These are phyloP conservation scores for Ophiocordyceps sinensis DNA, from an alignment of 2,329 filamentous ascomycete species.

Conservation along the genomic window DNA sequence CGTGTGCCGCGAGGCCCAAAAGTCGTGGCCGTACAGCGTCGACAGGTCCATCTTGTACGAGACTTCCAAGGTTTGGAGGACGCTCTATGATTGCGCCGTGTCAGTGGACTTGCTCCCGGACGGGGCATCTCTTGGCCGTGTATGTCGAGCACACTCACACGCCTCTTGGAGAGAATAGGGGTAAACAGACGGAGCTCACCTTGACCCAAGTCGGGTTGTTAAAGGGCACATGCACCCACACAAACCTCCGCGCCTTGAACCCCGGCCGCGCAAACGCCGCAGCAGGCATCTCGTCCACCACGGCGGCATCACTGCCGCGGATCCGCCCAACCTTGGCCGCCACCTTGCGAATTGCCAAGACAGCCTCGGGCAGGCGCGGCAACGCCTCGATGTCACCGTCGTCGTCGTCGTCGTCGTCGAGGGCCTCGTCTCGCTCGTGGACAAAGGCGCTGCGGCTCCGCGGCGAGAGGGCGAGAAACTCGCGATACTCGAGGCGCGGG, in stretches of 20 bases:
- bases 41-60: slow-evolving; percentile 21
- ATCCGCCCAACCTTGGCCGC: slow-evolving; percentile 10
- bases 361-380: slow-evolving; percentile 17
- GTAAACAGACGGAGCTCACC: slow-evolving; percentile 14
- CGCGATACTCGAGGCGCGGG: slow-evolving; percentile 16
- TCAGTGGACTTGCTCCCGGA: neutral
- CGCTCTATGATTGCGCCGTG: slow-evolving; percentile 14
- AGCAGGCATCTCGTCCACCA: slow-evolving; percentile 14
- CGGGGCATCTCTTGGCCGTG: neutral
- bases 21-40: slow-evolving; percentile 28
- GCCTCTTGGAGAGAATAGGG: no score
- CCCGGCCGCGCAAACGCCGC: slow-evolving; percentile 19
- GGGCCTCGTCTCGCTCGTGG: neutral
- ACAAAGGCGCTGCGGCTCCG: slow-evolving; percentile 16
- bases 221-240: slow-evolving; percentile 43
- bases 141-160: no score
- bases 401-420: slow-evolving; percentile 9
- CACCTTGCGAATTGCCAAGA: slow-evolving; percentile 15
- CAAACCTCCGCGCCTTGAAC: slow-evolving; percentile 29
- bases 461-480: slow-evolving; percentile 21
- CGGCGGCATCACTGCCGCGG: slow-evolving; percentile 4
- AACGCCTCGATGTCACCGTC: slow-evolving; percentile 13
- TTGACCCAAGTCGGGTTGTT: slow-evolving; percentile 46
- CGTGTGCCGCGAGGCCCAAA: slow-evolving; percentile 33
- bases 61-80: slow-evolving; percentile 28